Base-by-base conservation (phyloP, 2,329 filamentous ascomycete species). In the Aspergillus pseudoglaucus region DNA sequence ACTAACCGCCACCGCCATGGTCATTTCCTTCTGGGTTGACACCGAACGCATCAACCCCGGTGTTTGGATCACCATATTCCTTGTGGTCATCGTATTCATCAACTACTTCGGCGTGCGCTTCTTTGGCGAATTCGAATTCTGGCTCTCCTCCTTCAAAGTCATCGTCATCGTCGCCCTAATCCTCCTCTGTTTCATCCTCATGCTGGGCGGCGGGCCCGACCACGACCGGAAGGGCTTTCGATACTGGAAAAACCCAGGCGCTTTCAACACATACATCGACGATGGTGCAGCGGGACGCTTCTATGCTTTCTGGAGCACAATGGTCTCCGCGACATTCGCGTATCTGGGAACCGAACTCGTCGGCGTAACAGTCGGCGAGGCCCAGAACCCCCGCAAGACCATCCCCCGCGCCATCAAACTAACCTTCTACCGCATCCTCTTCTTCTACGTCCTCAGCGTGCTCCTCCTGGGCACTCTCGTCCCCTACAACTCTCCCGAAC, bases 351-450 rank as follows among this genome's bases (percentile, higher is more conserved):
- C 85, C 2, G 86, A 90, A 61, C 73, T 89, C 39, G 83, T 89
- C 44, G 86, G 85, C 70, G 84, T 90, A 12, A 90, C 86, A 0
- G 85, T 88, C 30, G 86, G 84, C 46, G 85, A 90, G 68, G 85
- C 86, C 0, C 84, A 89, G 70, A 90, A 90, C 69, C 87, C 87
- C 1, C 82, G 86, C 62, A 81, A 80, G 65, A 87, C 83, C 14
- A 83, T 91, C 52, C 87, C 87, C 6, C 81, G 83, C 50, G 87
- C 86, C 46, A 90, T 90, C 74, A 85, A 83, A 64, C 76, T 89
- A 44, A 90, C 86, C 56, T 90, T 90, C 69, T 90, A 81, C 73
- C 87, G 87, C 49, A 90, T 91, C 64, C 69, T 88, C 55, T 74
- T 90, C 72, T 91, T 91, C 75, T 91, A 91, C 74, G 77, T 83